A percentile compares a stretch with the other conserved stretches of the same genome.
These are phyloP conservation scores for Exserohilum turcica DNA, from an alignment of 2,329 filamentous ascomycete species.

Conservation along the genomic window DNA sequence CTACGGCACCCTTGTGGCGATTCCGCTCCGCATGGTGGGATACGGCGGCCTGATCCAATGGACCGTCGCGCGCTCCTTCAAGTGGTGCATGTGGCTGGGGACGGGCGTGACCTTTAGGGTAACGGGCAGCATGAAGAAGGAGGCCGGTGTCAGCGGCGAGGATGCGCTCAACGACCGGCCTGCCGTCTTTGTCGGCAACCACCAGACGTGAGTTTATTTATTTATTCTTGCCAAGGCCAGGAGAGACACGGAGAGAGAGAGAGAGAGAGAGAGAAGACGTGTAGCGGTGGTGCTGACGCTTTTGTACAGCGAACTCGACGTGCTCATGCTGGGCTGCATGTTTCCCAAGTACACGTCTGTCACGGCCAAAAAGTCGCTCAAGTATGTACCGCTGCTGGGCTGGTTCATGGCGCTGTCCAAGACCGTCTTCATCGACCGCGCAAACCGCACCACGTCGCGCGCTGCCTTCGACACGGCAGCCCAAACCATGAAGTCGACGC, in stretches of 20 bases:
- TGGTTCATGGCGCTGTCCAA: constrained; percentile 90
- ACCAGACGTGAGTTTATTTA: constrained; percentile 68
- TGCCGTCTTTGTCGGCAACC: constrained; percentile 90
- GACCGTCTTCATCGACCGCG: constrained; percentile 93
- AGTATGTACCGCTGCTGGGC: constrained; percentile 80
- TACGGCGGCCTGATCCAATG: constrained; percentile 82
- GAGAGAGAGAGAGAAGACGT: neutral
- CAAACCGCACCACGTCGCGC: constrained; percentile 79
- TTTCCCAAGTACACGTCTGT: constrained; percentile 93
- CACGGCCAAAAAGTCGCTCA: constrained; percentile 86
- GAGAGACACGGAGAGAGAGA: no score
- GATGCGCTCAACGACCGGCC: constrained; percentile 61
- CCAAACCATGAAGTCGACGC: constrained; percentile 71
- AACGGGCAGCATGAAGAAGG: constrained; percentile 49
- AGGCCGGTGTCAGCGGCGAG: constrained; percentile 38
- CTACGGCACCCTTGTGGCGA: constrained; percentile 77
- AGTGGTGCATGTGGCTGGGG: constrained; percentile 73
- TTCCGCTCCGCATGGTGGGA: constrained; percentile 72
- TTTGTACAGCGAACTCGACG: constrained; percentile 73
- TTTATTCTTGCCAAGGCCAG: neutral
- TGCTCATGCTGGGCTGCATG: constrained; percentile 84
- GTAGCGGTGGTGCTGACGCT: constrained; percentile 18
- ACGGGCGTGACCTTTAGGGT: constrained; percentile 81
- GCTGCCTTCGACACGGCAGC: constrained; percentile 85
- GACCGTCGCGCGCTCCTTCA: constrained; percentile 79